Base-by-base conservation (phyloP, 2,329 filamentous ascomycete species). In the Alternaria panax region DNA sequence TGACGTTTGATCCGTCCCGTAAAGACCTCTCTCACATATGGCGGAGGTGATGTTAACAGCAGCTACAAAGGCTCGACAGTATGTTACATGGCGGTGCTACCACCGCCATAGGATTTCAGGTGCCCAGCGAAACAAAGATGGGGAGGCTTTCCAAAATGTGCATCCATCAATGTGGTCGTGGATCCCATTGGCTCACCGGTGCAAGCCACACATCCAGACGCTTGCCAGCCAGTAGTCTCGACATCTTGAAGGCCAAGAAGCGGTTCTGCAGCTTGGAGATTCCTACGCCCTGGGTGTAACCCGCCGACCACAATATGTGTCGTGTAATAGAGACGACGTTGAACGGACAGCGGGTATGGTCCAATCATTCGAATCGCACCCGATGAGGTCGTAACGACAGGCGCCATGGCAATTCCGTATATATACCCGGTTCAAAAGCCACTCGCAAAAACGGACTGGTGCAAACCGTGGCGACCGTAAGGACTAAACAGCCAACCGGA, bases 291-390 rank as follows among this genome's bases (percentile, higher is more conserved):
- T 24, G 24, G 18, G 9, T 32, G 32, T 16, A 47, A 20, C 12
- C 7, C 2, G 14, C 12, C 4, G 14, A 7, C 28, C 30, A 34
- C n/a, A 32, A 32, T 12, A n/a, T 6, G 18, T n/a, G 18, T 34
- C 7, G 28, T 20, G 45, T 24, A 9, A 47, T 34, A 4, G 28
- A 47, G 12, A 28, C 28, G 18, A 20, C 18, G 3, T 24, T 47
- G 12, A 22, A 9, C 14, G 28, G 11, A 73, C 25, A 14, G 62
- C 16, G 27, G 57, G 40, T 65, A 70, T 43, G 83, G 83, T 6
- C 73, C 76, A 0, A 76, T 85, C 1, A 79, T 85, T n/a, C 80
- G 83, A 6, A 71, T 84, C 40, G 78, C 77, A 2, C 83, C 69
- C 6, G 78, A 83, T 52, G 81, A 85, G 43, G 55, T 71, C 4